phyloP scores from a whole-genome alignment of 768 basidiomycete species.

The Termitomyces sp. region DNA sequence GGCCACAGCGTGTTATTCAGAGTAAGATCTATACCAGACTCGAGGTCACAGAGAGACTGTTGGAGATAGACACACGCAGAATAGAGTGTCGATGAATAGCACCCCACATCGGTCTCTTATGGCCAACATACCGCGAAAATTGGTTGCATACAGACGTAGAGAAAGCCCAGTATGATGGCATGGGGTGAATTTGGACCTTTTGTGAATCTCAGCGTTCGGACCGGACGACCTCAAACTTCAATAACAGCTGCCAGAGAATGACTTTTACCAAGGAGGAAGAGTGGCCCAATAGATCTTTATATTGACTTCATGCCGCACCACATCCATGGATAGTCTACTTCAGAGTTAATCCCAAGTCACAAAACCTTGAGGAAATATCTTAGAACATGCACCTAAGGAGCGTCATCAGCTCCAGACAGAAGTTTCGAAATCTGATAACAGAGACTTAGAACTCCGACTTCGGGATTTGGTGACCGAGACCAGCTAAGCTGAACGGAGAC shows the following conservation, averaged over 20 bases:
- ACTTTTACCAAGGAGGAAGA: conserved; percentile 7
- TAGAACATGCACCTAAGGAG: too few species aligned
- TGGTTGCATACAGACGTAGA: conserved; percentile 5
- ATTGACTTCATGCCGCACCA: neutral
- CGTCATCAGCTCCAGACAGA: too few species aligned
- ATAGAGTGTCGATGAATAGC: conserved; percentile 2
- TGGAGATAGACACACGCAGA: conserved; percentile 1
- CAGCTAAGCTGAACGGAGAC: too few species aligned
- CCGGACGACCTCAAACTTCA: conserved; percentile 1
- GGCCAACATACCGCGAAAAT: conserved; percentile 7
- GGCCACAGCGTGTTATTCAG: conserved; percentile 6
- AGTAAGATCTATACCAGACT: neutral
- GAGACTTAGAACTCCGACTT: too few species aligned
- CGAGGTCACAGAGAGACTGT: neutral
- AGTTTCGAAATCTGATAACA: too few species aligned
- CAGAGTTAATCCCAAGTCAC: neutral
- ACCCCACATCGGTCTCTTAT: neutral
- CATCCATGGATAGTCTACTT: neutral
- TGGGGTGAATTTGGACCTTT: neutral
- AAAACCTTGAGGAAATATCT: neutral
- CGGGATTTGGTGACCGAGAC: too few species aligned
- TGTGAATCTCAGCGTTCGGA: neutral
- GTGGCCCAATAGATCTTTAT: conserved; percentile 1
- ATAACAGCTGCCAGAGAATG: conserved; percentile 5
- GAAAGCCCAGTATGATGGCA: conserved; percentile 2